Evolutionary conservation across 805 yeast species (phyloP).

Genomic region (Ogataea allantospora): DNA sequence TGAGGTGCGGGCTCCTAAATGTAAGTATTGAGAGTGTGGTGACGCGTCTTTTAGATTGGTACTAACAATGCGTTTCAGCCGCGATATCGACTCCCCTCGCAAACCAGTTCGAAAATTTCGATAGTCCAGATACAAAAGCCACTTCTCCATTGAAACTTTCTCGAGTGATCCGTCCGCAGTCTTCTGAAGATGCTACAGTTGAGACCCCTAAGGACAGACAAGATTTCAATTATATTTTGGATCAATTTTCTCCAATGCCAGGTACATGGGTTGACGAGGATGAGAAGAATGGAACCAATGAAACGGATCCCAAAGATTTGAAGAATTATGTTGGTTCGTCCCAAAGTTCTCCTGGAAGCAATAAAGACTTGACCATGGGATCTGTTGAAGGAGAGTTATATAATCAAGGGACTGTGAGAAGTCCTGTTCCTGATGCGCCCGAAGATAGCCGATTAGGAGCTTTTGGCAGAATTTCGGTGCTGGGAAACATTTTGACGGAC

Average conservation of each 20-base stretch:
- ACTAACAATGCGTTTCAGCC: constrained; percentile 5
- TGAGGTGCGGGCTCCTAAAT: constrained; percentile 10
- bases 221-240: constrained; percentile 28
- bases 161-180: neutral
- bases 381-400: constrained; percentile 24
- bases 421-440: constrained; percentile 5
- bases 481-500: constrained; percentile 15
- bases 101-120: constrained; percentile 3
- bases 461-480: constrained; percentile 9
- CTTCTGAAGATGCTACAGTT: neutral
- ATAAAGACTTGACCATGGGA: constrained; percentile 11
- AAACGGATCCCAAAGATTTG: constrained; percentile 4
- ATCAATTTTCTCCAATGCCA: constrained; percentile 29
- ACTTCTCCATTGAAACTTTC: constrained; percentile 29
- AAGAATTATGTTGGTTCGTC: constrained; percentile 18
- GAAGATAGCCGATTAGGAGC: constrained; percentile 1
- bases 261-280: constrained; percentile 29
- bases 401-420: neutral
- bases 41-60: constrained; percentile 10
- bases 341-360: constrained; percentile 21
- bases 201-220: constrained; percentile 18
- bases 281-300: constrained; percentile 15
- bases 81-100: constrained; percentile 14
- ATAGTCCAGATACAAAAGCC: constrained; percentile 24
- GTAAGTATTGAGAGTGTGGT: constrained; percentile 3